A percentile compares a stretch with the other conserved stretches of the same genome.
Conservation (phyloP, 805 yeast species). For the Ogataea nakhonphanomensis region DNA sequence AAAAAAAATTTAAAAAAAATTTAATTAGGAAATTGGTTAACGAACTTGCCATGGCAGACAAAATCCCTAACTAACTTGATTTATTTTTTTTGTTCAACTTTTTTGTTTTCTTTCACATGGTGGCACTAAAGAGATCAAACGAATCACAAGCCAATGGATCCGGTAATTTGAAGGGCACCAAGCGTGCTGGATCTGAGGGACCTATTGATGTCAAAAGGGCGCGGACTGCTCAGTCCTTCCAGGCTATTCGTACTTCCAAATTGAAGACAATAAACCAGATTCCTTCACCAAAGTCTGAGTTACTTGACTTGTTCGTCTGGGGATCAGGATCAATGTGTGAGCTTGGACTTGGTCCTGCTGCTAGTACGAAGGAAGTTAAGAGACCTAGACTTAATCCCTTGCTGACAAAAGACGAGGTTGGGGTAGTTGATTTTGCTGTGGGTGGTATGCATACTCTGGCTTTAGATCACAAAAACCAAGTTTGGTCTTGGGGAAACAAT, state of each 20-base stretch:
- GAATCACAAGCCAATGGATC: conserved; percentile 12
- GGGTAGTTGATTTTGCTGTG: conserved; percentile 81
- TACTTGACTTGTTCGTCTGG: conserved; percentile 83
- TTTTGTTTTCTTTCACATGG: conserved; percentile 32
- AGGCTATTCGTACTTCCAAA: conserved; percentile 47
- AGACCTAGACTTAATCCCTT: conserved; percentile 90
- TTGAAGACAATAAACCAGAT: conserved; percentile 43
- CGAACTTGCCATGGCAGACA: conserved; percentile 13
- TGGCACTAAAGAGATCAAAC: conserved; percentile 35
- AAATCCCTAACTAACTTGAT: not conserved
- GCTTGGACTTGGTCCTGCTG: conserved; percentile 93
- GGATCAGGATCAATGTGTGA: conserved; percentile 98
- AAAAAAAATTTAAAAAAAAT: conserved; percentile 12
- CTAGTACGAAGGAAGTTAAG: conserved; percentile 88
- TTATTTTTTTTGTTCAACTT: conserved; percentile 1
- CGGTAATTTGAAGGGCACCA: conserved; percentile 3
- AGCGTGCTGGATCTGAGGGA: conserved; percentile 23
- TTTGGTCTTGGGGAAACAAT: conserved; percentile 99
- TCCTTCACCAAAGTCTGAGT: conserved; percentile 37
- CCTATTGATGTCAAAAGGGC: conserved; percentile 33
- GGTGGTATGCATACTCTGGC: conserved; percentile 97
- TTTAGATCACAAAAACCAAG: conserved; percentile 63
- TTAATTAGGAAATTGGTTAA: conserved; percentile 8
- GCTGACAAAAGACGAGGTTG: conserved; percentile 56
- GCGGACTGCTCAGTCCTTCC: conserved; percentile 36